phyloP scores from a whole-genome alignment of 805 yeast genomes.

The Candida chauliodis region DNA sequence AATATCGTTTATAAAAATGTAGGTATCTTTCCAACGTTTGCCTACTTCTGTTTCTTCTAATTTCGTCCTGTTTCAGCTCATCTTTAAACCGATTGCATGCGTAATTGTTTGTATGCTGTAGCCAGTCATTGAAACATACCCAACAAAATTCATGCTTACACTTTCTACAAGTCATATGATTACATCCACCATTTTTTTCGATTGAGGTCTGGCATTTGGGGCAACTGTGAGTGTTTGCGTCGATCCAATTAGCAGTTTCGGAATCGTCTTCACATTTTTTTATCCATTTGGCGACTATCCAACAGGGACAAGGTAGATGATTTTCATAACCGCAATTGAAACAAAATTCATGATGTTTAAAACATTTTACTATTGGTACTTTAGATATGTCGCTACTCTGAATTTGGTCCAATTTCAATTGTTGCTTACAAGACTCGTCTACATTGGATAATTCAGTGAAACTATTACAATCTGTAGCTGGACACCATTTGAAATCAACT shows the following conservation, averaged over 20 bases:
- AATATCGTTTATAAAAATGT: conserved; percentile 70
- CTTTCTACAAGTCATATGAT: conserved; percentile 86
- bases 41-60: conserved; percentile 40
- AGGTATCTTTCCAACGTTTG: conserved; percentile 60
- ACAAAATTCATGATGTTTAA: conserved; percentile 69
- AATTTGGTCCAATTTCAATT: conserved; percentile 14
- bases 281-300: conserved; percentile 66
- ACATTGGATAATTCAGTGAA: conserved; percentile 40
- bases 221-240: conserved; percentile 79
- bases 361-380: conserved; percentile 71
- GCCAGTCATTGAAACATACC: conserved; percentile 84
- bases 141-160: conserved; percentile 87
- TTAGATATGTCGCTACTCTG: conserved; percentile 17
- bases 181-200: conserved; percentile 95
- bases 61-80: conserved; percentile 35
- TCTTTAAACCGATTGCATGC: conserved; percentile 56
- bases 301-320: conserved; percentile 85
- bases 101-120: conserved; percentile 58
- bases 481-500: conserved; percentile 68
- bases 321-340: conserved; percentile 69
- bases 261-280: conserved; percentile 80
- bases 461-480: conserved; percentile 72
- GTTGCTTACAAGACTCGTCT: conserved; percentile 4
- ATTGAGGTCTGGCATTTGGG: conserved; percentile 77
- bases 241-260: conserved; percentile 84